Percentiles rank a stretch among this genome's conserved stretches.
Evolutionary conservation across 768 basidiomycete species (phyloP).

Genomic region (Leccinum pellstonianum): DNA sequence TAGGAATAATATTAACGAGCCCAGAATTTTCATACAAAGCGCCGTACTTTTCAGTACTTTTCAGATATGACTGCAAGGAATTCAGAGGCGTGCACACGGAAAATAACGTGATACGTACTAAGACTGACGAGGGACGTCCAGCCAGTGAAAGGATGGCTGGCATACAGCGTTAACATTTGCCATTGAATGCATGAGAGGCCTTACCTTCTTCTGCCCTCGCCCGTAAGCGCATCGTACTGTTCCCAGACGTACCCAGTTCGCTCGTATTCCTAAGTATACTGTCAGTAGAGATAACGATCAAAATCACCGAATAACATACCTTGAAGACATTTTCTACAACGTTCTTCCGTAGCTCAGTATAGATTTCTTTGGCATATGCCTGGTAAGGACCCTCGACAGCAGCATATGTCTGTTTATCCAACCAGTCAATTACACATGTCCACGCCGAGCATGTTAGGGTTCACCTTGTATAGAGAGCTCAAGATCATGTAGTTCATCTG

Average conservation of each 20-base stretch:
- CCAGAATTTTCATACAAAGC: neutral
- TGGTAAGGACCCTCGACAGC: slow-evolving; percentile 79
- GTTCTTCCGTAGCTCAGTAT: slow-evolving; percentile 75
- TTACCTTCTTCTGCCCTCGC: slow-evolving; percentile 85
- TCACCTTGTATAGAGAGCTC: slow-evolving; percentile 72
- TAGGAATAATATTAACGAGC: neutral
- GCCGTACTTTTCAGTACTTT: slow-evolving; percentile 48
- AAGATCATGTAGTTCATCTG: slow-evolving; percentile 96
- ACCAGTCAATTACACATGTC: slow-evolving; percentile 3
- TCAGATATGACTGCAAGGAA: slow-evolving; percentile 57
- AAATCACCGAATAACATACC: slow-evolving; percentile 33
- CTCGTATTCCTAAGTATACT: slow-evolving; percentile 69
- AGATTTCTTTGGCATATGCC: slow-evolving; percentile 71
- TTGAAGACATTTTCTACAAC: slow-evolving; percentile 82
- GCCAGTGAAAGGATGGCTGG: slow-evolving; percentile 93
- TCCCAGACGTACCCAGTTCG: slow-evolving; percentile 97
- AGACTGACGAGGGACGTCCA: slow-evolving; percentile 91
- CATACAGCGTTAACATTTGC: slow-evolving; percentile 7
- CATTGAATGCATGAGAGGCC: slow-evolving; percentile 16
- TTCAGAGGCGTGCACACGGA: slow-evolving; percentile 5
- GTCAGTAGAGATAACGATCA: slow-evolving; percentile 8
- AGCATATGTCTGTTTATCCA: slow-evolving; percentile 63
- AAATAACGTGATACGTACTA: slow-evolving; percentile 55
- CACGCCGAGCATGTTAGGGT: neutral
- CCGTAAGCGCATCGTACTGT: slow-evolving; percentile 85